Base-by-base conservation (phyloP, 495 filamentous ascomycete species). In the Alectoria sarmentosa region DNA sequence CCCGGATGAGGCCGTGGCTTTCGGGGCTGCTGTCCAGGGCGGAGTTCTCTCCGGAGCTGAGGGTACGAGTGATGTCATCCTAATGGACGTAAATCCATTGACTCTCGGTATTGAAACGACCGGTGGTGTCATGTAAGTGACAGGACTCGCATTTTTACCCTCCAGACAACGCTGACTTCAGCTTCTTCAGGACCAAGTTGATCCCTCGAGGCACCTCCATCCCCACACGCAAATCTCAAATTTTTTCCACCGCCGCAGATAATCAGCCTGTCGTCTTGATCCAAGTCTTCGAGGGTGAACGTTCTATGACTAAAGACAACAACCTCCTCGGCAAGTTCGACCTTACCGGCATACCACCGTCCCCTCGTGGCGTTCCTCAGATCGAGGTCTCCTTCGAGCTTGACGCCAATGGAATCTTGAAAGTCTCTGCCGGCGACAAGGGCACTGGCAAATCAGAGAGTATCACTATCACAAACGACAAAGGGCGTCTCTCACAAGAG, bases 51-150 rank as follows among this genome's bases (percentile, higher is more conserved):
- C 91, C 70, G 90, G 90, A 65, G 91, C 96, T 76, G 85, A 88
- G 66, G 89, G 85, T 70, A 88, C 90, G 61, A 81, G 78, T 30
- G 84, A 85, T 15, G 75, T 96, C 65, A 90, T 96, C 77, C 90
- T 98, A 72, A 92, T 96, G 90, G 93, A 98, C 72, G 93, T 98
- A 77, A 96, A 96, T 85, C 93, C 93, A 66, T 84, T 98, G 70
- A 96, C 93, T 71, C 89, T 98, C 69, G 93, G 93, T 86, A 98
- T 98, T 67, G 93, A 98, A 81, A 96, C 93, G 71, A 96, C 93
- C 68, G 93, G 93, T 75, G 93, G 93, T 78, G 92, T 96, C 69
- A 96, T 98, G 92, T 44, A 38, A 4, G 60, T 37, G 28, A 37
- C 3, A 7, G 15, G 10, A 9, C 17, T 21, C 15, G 4, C 26